Base-by-base conservation (phyloP, 1,284 basidiomycete species). In the Sanghuangporus baumii region DNA sequence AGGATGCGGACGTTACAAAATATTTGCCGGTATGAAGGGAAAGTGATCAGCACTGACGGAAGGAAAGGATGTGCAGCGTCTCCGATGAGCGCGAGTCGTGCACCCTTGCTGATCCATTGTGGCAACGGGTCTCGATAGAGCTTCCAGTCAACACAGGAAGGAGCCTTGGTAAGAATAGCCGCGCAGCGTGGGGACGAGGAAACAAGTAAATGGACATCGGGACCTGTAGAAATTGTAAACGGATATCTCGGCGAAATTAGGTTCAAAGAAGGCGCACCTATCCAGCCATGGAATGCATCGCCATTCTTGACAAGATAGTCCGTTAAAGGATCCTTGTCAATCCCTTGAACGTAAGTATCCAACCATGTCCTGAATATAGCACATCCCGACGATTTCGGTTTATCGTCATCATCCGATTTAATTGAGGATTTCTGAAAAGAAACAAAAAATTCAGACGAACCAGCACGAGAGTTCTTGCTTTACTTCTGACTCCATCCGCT, bases 401-500 rank as follows among this genome's bases (percentile, higher is more conserved):
- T 64, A 60, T 71, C 69, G 40, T 60, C 55, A 56, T 16, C 16
- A 7, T 46, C 6, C 14, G 14, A 14, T 23, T 6, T 50, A 2
- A 8, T 9, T 11, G 23, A 4, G 11, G 16, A 20, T n/a, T 18
- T 46, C 43, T 3, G 9, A 50, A 16, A 23, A 20, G 6, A 18
- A 26, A 6, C 2, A 6, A 3, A n/a, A n/a, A n/a, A n/a, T n/a
- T n/a, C n/a, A n/a, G 5, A 58, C 61, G 16, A 31, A 62, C 61
- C 43, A 62, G 47, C 8, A 62, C 61, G 34, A 62, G 46, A 37
- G 52, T 48, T 23, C 61, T 66, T n/a, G 68, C 74, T 16, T 47
- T 55, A 55, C 70, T 72, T 56, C 68, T 70, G 36, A 72, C 55
- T 3, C 74, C 72, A 20, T 74, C 73, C 0, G 69, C 72, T 34